phyloP scores from a whole-genome alignment of 495 filamentous ascomycete genomes.

The Chaetomium fimeti region DNA sequence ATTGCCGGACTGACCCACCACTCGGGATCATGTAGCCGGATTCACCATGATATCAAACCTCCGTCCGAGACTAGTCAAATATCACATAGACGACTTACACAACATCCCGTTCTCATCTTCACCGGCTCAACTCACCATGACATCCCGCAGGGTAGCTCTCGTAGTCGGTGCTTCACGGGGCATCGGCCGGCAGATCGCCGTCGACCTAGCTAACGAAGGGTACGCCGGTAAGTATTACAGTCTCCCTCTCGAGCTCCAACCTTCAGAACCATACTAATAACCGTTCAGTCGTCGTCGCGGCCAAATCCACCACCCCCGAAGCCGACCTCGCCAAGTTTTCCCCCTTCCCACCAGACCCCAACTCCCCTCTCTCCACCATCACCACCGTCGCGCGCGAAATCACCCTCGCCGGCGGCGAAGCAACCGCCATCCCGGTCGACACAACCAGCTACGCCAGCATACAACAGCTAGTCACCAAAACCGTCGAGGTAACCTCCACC shows the following conservation, averaged over 20 bases:
- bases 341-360: conserved; percentile 80
- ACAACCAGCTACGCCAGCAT: conserved; percentile 64
- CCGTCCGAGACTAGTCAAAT: neutral
- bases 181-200: conserved; percentile 75
- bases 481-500: conserved; percentile 47
- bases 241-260: neutral
- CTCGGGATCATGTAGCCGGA: neutral
- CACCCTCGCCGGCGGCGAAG: conserved; percentile 59
- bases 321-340: conserved; percentile 55
- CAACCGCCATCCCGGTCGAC: conserved; percentile 68
- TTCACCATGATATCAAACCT: neutral
- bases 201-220: conserved; percentile 67
- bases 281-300: conserved; percentile 68
- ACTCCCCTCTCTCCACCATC: conserved; percentile 74
- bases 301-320: conserved; percentile 71
- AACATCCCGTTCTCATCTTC: neutral
- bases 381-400: conserved; percentile 82
- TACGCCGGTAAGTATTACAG: conserved; percentile 58
- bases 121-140: conserved; percentile 9
- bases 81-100: neutral
- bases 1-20: neutral
- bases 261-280: neutral
- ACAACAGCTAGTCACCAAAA: conserved; percentile 58
- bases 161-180: conserved; percentile 73
- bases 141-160: conserved; percentile 54